Percentiles rank a stretch among this genome's conserved stretches.
These are phyloP conservation scores for Neolentinus lepideus DNA, from an alignment of 1,284 basidiomycete genomes.

Conservation along the genomic window DNA sequence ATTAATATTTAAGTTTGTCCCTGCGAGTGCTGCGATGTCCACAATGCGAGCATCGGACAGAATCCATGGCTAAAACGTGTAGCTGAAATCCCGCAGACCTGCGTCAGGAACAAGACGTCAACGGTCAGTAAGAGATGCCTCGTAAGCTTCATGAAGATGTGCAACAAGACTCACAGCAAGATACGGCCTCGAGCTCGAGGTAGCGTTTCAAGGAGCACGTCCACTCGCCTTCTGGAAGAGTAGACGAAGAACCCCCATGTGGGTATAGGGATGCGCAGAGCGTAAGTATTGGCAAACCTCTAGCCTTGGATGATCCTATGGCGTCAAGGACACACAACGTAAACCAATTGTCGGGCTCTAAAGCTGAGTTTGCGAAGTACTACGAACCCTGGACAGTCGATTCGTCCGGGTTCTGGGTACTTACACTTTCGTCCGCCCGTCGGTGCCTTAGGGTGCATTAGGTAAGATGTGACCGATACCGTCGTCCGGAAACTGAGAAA, in stretches of 20 bases:
- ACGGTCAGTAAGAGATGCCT: too few relatives aligned
- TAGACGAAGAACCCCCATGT: background rate
- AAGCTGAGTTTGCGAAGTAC: background rate
- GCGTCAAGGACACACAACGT: background rate
- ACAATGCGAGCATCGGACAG: too few relatives aligned
- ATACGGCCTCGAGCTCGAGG: too few relatives aligned
- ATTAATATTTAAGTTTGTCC: too few relatives aligned
- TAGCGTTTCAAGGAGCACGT: too few relatives aligned
- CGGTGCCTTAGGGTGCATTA: background rate
- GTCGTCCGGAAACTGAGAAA: background rate
- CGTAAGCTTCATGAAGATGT: too few relatives aligned
- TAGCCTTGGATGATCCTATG: background rate
- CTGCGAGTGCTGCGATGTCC: too few relatives aligned
- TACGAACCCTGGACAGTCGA: background rate
- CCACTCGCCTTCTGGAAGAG: background rate
- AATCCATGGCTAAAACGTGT: too few relatives aligned
- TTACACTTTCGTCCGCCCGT: background rate
- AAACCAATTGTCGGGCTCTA: background rate
- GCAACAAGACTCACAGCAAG: too few relatives aligned
- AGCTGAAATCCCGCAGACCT: too few relatives aligned
- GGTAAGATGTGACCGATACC: background rate
- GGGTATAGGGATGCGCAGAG: background rate
- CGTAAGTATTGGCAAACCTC: background rate
- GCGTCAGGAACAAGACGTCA: too few relatives aligned
- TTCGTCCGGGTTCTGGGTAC: background rate